Evolutionary conservation across 441 rosid genomes (phyloP), one percentile per base, ranked within the genome.

Genomic region (Brassica hybrid): DNA sequence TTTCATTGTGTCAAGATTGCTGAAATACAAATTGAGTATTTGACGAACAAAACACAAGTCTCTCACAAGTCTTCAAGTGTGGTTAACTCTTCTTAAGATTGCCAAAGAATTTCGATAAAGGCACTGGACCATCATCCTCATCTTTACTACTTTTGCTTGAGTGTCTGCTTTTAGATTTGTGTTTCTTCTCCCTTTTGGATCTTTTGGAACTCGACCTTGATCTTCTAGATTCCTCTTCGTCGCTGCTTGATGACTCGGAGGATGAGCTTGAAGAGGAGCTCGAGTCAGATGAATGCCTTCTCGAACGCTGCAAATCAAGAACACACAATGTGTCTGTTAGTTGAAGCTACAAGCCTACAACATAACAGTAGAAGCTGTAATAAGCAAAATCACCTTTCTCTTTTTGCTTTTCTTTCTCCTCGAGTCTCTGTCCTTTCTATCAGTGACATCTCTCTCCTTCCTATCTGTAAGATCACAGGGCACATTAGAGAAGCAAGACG

Each of bases 81-180:
- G 48, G 45, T 81, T 57, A 89, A 77, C 83, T 85, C 86, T 89
- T 93, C 45, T 41, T 41, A 60, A 81, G 68, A 81, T 65, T 90
- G 67, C 74, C 95, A 41, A 93, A 93, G 91, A 91, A 90, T 79
- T 79, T 91, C 18, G 97, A 91, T 16, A 93, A 89, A 4, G 93
- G 97, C n/a, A 93, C 90, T 3, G 95, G 95, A 54, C 97, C 96
- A 72, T 77, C 89, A 5, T 75, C 82, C 58, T 69, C 89, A 68
- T 87, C 88, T 19, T 82, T 85, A 0, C 75, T 83, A 12, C 23
- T 54, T 21, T 78, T 68, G 73, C 84, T 68, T 1, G 83, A 81
- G 67, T 59, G 84, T 83, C 85, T 91, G 80, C 61, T 65, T 82
- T 83, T 86, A 59, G 92, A 86, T 63, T 75, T 83, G 71, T 80